Percentiles rank a stretch among this genome's conserved stretches.
Evolutionary conservation across 345 rosid genomes (phyloP).

Genomic region (Populus tremula): DNA sequence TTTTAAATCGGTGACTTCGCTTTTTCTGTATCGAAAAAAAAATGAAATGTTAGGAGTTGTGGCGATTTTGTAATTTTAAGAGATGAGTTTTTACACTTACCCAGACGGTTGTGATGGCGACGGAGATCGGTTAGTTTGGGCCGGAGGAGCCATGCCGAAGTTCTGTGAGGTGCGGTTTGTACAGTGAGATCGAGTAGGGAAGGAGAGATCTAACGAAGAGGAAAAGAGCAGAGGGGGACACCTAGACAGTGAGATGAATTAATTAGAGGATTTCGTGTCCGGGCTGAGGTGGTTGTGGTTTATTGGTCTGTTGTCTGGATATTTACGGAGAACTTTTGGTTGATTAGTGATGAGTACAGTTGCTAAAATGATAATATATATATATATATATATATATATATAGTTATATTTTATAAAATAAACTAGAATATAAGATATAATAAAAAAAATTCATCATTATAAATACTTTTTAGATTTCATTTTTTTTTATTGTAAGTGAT

Average conservation of each 20-base stretch:
- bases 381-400: too few species aligned
- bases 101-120: conserved; percentile 99
- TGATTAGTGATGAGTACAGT: background rate
- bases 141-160: conserved; percentile 76
- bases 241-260: background rate
- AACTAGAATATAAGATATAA: too few species aligned
- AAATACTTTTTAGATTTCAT: too few species aligned
- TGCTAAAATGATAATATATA: background rate
- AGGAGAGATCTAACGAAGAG: conserved; percentile 24
- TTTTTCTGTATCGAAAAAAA: conserved; percentile 52
- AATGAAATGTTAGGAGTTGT: background rate
- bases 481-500: too few species aligned
- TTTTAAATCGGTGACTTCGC: conserved; percentile 93
- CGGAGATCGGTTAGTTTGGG: conserved; percentile 67
- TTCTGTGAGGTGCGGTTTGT: conserved; percentile 4
- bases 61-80: background rate
- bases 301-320: conserved; percentile 3
- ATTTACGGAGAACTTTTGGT: background rate
- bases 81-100: conserved; percentile 36
- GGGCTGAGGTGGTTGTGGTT: conserved; percentile 4
- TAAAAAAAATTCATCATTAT: too few species aligned
- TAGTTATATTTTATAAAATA: too few species aligned
- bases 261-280: background rate
- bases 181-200: conserved; percentile 25
- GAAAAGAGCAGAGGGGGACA: background rate